Evolutionary conservation across 176 grass and related monocot genomes (phyloP).

Genomic region (Puccinellia tenuiflora): DNA sequence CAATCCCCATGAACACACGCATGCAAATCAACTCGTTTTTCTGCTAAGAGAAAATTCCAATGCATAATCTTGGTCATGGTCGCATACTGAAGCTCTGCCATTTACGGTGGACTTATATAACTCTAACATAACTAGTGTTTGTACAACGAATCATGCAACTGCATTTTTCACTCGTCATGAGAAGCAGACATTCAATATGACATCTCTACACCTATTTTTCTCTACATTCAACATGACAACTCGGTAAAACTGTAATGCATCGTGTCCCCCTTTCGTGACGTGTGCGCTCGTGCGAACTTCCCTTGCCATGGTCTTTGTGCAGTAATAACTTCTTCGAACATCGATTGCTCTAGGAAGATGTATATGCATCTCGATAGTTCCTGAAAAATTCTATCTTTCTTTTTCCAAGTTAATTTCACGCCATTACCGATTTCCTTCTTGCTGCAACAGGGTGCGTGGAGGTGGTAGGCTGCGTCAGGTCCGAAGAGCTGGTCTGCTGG

Average conservation of each 20-base stretch:
- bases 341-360: neutral
- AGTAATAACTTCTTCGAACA: neutral
- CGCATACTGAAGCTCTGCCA: neutral
- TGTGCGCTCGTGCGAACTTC: neutral
- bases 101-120: neutral
- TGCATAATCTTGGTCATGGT: neutral
- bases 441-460: conserved; percentile 58
- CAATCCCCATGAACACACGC: neutral
- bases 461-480: conserved; percentile 73
- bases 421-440: neutral
- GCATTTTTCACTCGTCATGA: neutral
- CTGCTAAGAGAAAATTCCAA: neutral
- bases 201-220: too few relatives aligned
- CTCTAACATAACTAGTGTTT: neutral
- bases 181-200: neutral
- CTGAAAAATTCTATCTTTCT: neutral
- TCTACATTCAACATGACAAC: too few relatives aligned
- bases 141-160: neutral
- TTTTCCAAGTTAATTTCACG: neutral
- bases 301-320: neutral
- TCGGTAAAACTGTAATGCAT: too few relatives aligned
- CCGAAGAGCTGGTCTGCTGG: conserved; percentile 66
- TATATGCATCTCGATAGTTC: neutral
- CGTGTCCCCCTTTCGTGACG: neutral
- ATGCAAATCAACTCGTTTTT: neutral